Evolutionary conservation across 257 asterid species (phyloP).

Genomic region (Plantago ovata): DNA sequence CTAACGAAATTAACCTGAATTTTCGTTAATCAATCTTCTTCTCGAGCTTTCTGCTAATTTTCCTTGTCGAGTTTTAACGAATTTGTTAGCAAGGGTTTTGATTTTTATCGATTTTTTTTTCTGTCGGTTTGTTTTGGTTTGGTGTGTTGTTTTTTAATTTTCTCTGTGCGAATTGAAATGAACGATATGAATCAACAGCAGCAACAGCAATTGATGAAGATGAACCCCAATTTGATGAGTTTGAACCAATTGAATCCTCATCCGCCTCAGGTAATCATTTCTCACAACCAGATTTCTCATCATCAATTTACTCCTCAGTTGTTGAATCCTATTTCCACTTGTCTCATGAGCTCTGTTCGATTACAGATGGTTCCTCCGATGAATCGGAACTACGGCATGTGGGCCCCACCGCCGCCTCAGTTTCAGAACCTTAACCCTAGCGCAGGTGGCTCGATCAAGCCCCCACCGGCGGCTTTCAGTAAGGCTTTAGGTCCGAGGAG

Average conservation of each 20-base stretch:
- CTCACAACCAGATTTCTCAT: slow-evolving; percentile 3
- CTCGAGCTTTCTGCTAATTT: background rate
- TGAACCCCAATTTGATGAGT: slow-evolving; percentile 36
- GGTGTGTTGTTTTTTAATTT: too few species aligned
- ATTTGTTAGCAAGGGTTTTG: background rate
- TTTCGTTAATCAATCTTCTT: background rate
- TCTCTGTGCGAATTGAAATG: slow-evolving; percentile 26
- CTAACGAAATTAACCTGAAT: background rate
- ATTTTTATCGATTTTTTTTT: background rate
- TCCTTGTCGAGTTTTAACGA: background rate
- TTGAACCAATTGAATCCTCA: slow-evolving; percentile 39
- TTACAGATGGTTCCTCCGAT: slow-evolving; percentile 50
- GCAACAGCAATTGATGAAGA: slow-evolving; percentile 37
- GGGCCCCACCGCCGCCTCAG: slow-evolving; percentile 57
- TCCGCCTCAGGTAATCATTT: slow-evolving; percentile 40
- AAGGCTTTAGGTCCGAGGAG: slow-evolving; percentile 60
- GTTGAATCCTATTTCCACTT: background rate
- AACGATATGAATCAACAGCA: slow-evolving; percentile 59
- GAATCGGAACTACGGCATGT: slow-evolving; percentile 58
- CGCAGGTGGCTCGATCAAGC: slow-evolving; percentile 26
- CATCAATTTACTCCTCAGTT: background rate
- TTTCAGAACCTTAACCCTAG: slow-evolving; percentile 51
- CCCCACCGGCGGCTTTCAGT: slow-evolving; percentile 22
- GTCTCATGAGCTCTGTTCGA: slow-evolving; percentile 1
- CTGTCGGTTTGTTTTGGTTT: background rate